Percentiles rank a stretch among this genome's conserved stretches.
phyloP scores from a whole-genome alignment of 441 rosid species.

The Erodium moschatum region DNA sequence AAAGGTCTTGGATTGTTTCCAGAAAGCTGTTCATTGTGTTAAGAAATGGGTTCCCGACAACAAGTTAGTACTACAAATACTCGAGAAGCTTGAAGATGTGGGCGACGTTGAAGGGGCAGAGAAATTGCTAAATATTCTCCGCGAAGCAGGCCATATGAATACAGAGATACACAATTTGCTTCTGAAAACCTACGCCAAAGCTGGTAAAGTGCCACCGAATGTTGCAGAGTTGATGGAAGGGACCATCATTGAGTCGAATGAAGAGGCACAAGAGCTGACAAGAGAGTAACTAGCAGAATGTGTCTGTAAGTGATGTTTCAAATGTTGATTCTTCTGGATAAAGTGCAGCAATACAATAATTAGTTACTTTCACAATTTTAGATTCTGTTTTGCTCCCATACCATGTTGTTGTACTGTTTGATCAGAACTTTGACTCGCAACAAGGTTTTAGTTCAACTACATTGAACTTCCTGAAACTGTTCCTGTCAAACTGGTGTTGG shows the following conservation, averaged over 20 bases:
- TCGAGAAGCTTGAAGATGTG: conserved; percentile 44
- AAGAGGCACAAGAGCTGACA: conserved; percentile 55
- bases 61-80: conserved; percentile 38
- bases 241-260: conserved; percentile 50
- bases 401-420: too few relatives aligned
- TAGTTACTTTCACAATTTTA: not conserved
- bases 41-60: conserved; percentile 55
- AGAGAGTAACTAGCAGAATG: conserved; percentile 44
- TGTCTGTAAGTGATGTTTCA: conserved; percentile 44
- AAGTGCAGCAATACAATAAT: not conserved
- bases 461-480: too few relatives aligned
- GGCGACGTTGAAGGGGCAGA: conserved; percentile 53
- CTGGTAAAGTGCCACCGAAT: conserved; percentile 68
- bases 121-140: conserved; percentile 46
- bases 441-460: too few relatives aligned
- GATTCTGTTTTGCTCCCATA: too few relatives aligned
- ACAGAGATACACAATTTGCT: conserved; percentile 61
- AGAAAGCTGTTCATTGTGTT: conserved; percentile 56
- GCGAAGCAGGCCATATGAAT: conserved; percentile 51
- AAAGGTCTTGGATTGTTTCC: conserved; percentile 50
- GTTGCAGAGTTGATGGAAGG: conserved; percentile 64
- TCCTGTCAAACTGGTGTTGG: too few relatives aligned
- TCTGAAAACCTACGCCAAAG: conserved; percentile 55
- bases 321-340: conserved; percentile 21
- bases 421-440: too few relatives aligned